Base-by-base conservation (phyloP, 176 grass and related monocot genomes). In the Melocanna baccifera region DNA sequence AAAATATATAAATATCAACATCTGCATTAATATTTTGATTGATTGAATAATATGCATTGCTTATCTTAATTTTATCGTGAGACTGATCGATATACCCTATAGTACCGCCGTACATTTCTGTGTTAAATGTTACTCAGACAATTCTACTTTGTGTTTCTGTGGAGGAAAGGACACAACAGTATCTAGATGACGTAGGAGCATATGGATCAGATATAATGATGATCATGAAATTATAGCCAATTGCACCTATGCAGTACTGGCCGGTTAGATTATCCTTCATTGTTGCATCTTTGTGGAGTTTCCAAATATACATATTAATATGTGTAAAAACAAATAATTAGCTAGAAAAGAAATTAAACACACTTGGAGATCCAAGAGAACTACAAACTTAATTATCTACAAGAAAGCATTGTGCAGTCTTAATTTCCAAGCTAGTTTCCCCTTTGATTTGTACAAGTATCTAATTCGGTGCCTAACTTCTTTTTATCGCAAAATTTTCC, bases 21-120 rank as follows among this genome's bases (percentile, higher is more conserved):
- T 43, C 77, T 47, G 14, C 30, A 51, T 62, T 22, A 71, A 15
- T 86, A 23, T 71, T 46, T 82, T 70, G 62, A 82, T 75, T 90
- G 65, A 57, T 57, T 37, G 56, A 56, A 43, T 72, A 77, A 15
- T 36, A 82, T 66, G 12, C 18, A n/a, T 59, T 47, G 8, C 12
- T 78, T 83, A 82, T 64, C 83, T 64, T 77, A 55, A 18, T 82
- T 86, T 86, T 65, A 72, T 59, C 45, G 1, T 77, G 46, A 57
- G 14, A 67, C 36, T 36, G 10, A 18, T 55, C 0, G 2, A 58
- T 36, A 14, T 77, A 47, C 75, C 18, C 43, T 11, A 62, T 16
- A 81, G 18, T 46, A 26, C 6, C 23, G 32, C 11, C 52, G 14
- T 36, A 16, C 11, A 55, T 57, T 59, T 26, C 4, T 71, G 36